phyloP scores from a whole-genome alignment of 208 protist species.

The Blastocrithidia nonstop region DNA sequence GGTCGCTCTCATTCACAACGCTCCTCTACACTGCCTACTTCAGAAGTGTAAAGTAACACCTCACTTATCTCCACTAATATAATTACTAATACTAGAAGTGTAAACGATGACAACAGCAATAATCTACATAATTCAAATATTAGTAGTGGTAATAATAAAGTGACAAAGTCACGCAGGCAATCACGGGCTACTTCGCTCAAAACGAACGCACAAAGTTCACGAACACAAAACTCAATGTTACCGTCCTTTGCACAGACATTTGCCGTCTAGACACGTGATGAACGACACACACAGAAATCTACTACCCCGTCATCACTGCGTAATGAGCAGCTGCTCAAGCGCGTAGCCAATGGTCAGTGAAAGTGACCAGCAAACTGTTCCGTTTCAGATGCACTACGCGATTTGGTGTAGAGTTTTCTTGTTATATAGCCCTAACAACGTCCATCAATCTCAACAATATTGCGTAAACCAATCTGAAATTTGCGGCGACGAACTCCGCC shows the following conservation, averaged over 20 bases:
- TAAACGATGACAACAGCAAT: neutral
- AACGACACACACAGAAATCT: too few species aligned
- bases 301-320: conserved; percentile 1
- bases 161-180: too few species aligned
- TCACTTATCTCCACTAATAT: conserved; percentile 1
- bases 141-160: neutral
- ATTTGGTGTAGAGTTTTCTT: conserved; percentile 56
- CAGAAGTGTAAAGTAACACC: too few species aligned
- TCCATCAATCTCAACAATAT: conserved; percentile 42
- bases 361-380: conserved; percentile 44
- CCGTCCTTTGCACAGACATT: too few species aligned
- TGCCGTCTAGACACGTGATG: too few species aligned
- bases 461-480: conserved; percentile 46
- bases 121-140: neutral
- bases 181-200: too few species aligned
- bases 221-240: too few species aligned
- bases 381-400: conserved; percentile 38
- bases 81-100: conserved; percentile 3
- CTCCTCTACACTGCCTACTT: too few species aligned
- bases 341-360: conserved; percentile 61
- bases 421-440: conserved; percentile 29
- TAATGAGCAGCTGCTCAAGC: conserved; percentile 44
- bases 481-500: conserved; percentile 56
- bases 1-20: too few species aligned
- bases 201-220: too few species aligned